These are phyloP conservation scores for Cylindrodendrum hubeiense DNA, from an alignment of 2,329 filamentous ascomycete genomes.

Conservation along the genomic window DNA sequence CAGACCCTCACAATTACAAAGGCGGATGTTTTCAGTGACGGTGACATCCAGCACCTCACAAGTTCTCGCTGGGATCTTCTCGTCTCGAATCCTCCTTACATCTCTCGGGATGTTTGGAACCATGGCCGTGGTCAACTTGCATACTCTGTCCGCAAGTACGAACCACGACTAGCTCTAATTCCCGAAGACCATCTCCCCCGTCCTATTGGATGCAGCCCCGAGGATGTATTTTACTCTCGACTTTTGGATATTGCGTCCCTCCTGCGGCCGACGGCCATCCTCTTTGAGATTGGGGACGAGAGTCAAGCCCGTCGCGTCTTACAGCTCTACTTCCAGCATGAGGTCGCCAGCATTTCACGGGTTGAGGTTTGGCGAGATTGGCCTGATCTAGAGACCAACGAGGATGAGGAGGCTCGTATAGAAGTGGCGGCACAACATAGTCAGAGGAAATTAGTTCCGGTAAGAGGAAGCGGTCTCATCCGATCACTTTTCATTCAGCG, in stretches of 20 bases:
- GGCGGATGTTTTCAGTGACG: constrained; percentile 63
- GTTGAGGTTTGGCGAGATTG: constrained; percentile 81
- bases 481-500: constrained; percentile 55
- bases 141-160: constrained; percentile 85
- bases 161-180: constrained; percentile 85
- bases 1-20: constrained; percentile 58
- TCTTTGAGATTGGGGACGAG: constrained; percentile 80
- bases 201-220: constrained; percentile 49
- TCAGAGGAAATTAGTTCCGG: constrained; percentile 44
- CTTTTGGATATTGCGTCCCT: constrained; percentile 68
- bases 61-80: constrained; percentile 70
- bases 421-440: constrained; percentile 34
- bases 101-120: constrained; percentile 69
- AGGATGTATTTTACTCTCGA: constrained; percentile 75
- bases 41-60: constrained; percentile 47
- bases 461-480: constrained; percentile 62
- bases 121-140: constrained; percentile 57
- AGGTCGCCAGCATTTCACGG: constrained; percentile 44
- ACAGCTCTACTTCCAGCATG: constrained; percentile 54
- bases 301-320: constrained; percentile 76
- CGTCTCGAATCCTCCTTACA: constrained; percentile 92
- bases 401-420: constrained; percentile 43
- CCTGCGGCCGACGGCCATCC: constrained; percentile 65
- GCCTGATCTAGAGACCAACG: constrained; percentile 57
- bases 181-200: constrained; percentile 50